Base-by-base conservation (phyloP, 495 filamentous ascomycete species). In the Aspergillus hancockii region DNA sequence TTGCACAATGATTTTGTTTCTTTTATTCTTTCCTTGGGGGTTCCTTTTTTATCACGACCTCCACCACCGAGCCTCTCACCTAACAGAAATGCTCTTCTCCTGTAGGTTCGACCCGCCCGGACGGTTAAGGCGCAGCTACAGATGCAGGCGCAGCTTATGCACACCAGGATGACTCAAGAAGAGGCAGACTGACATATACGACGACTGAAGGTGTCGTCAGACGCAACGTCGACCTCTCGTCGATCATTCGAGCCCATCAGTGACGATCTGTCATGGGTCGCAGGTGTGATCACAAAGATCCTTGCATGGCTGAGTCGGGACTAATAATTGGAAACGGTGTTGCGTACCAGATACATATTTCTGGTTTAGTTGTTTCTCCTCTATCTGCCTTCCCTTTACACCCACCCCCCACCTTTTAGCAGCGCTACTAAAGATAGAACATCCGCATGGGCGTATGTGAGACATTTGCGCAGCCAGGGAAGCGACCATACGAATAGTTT, bases 61-160 rank as follows among this genome's bases (percentile, higher is more conserved):
- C 16, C 31, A 21, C 50, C n/a, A 52, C 21, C 50, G 3, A 13
- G 38, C 31, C 38, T 45, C 16, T 38, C 8, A 7, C 0, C 51
- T 23, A 34, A 22, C 8, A 4, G 19, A 53, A 53, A 41, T n/a
- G 38, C 32, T 53, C 31, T 53, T 16, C 0, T 16, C 34, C 32
- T 22, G 38, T 53, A 57, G 49, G 54, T 34, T 41, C 23, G 60
- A 62, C 32, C 60, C 60, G 50, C 8, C 12, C 51, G 34, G 19
- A 16, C 46, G 55, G 50, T 58, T 54, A 58, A 41, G 40, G 22
- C 45, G 57, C 16, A 41, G 8, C 12, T 19, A 21, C 14, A 47
- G 28, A 34, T 28, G 25, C 60, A 50, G 55, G 47, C 31, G 57
- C 52, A 47, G 43, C 8, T 47, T 47, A 22, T 4, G 8, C 21